Evolutionary conservation across 1,139 yeast species (phyloP).

Genomic region (Kodamaea suecica): DNA sequence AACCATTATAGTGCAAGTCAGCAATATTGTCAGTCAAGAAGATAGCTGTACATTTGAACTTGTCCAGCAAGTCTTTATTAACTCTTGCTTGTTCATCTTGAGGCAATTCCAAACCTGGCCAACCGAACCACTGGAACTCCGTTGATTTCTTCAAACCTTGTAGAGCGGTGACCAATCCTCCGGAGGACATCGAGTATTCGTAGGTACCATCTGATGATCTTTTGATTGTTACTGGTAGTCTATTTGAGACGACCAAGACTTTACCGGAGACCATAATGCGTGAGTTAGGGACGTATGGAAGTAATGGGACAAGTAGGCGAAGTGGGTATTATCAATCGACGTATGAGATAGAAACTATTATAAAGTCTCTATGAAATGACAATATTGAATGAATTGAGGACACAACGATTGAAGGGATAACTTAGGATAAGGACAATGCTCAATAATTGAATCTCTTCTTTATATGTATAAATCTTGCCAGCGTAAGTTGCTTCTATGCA

Average conservation of each 20-base stretch:
- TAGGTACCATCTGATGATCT: constrained; percentile 61
- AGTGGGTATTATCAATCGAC: too few relatives aligned
- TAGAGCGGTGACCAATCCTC: constrained; percentile 94
- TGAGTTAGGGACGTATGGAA: not conserved
- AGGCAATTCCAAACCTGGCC: constrained; percentile 93
- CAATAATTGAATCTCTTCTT: too few relatives aligned
- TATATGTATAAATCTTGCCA: too few relatives aligned
- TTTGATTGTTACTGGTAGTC: constrained; percentile 90
- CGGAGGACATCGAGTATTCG: constrained; percentile 82
- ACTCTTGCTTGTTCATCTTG: constrained; percentile 69
- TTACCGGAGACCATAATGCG: constrained; percentile 41
- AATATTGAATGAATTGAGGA: too few relatives aligned
- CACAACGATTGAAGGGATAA: too few relatives aligned
- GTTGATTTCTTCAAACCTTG: constrained; percentile 86
- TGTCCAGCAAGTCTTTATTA: constrained; percentile 62
- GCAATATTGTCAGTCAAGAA: constrained; percentile 86
- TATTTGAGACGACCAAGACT: constrained; percentile 88
- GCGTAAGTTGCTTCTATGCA: too few relatives aligned
- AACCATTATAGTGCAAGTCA: constrained; percentile 95
- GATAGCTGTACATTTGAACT: constrained; percentile 89
- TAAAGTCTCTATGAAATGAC: too few relatives aligned
- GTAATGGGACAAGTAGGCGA: too few relatives aligned
- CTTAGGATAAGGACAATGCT: too few relatives aligned
- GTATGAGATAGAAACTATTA: too few relatives aligned
- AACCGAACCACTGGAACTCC: constrained; percentile 95